Conservation (phyloP, 208 protist genomes). For the Trypanosoma cruzi region DNA sequence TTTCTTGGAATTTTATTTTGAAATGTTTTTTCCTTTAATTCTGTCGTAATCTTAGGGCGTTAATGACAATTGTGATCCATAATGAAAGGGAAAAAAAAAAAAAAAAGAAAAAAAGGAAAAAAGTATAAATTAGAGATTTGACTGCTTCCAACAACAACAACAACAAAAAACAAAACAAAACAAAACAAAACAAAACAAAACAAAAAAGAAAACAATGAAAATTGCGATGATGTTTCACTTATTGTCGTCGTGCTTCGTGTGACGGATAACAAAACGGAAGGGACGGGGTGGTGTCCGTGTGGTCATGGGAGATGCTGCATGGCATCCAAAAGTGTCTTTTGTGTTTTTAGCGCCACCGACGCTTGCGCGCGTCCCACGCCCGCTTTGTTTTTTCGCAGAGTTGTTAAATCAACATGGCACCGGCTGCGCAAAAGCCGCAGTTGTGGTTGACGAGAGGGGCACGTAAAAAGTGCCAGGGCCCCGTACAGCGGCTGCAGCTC, state of each 20-base stretch:
- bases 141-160: too few relatives aligned
- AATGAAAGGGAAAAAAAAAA: too few relatives aligned
- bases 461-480: constrained; percentile 38
- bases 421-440: constrained; percentile 9
- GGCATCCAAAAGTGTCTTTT: constrained; percentile 37
- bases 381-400: background rate
- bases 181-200: too few relatives aligned
- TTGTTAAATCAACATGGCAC: constrained; percentile 15
- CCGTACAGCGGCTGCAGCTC: constrained; percentile 58
- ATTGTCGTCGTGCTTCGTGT: too few relatives aligned
- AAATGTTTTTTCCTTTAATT: constrained; percentile 7
- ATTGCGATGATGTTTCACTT: too few relatives aligned
- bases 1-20: too few relatives aligned
- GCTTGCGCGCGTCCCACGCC: constrained; percentile 1
- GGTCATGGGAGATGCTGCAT: constrained; percentile 32
- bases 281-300: background rate
- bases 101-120: too few relatives aligned
- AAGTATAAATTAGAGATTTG: too few relatives aligned
- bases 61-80: too few relatives aligned
- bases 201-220: background rate
- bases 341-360: constrained; percentile 1
- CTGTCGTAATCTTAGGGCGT: background rate
- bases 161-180: too few relatives aligned
- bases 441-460: background rate
- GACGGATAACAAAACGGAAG: too few relatives aligned